These are phyloP conservation scores for Nicotiana benthamiana DNA, from an alignment of 257 asterid species.

Conservation along the genomic window DNA sequence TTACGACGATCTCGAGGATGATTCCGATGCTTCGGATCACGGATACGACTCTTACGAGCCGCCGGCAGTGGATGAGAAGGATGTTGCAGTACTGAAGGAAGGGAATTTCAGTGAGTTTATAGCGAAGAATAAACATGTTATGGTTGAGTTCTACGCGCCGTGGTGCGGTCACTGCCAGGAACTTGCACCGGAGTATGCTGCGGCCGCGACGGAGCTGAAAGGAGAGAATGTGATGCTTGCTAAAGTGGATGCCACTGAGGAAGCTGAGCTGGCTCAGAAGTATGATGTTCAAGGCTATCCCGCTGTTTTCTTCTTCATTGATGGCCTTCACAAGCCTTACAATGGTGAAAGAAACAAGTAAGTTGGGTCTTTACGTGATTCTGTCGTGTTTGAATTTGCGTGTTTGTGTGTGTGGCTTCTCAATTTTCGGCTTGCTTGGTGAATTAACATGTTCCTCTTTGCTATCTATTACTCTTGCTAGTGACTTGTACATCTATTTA, in stretches of 20 bases:
- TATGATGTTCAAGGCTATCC: constrained; percentile 84
- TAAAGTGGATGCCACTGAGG: constrained; percentile 85
- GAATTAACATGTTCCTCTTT: not conserved
- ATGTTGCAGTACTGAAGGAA: constrained; percentile 67
- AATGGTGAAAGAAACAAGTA: constrained; percentile 78
- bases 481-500: not conserved
- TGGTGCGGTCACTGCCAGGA: constrained; percentile 96
- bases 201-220: constrained; percentile 84
- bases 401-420: not conserved
- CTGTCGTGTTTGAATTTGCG: not conserved
- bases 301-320: constrained; percentile 63
- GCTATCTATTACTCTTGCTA: not conserved
- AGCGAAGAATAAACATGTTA: constrained; percentile 56
- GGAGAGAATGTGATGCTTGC: constrained; percentile 60
- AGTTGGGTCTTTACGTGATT: constrained; percentile 14
- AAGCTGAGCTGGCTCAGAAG: constrained; percentile 60
- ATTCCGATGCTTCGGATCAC: constrained; percentile 22
- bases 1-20: constrained; percentile 57
- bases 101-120: constrained; percentile 64
- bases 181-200: constrained; percentile 91
- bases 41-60: constrained; percentile 16
- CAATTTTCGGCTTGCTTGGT: no score
- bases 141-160: constrained; percentile 97
- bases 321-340: constrained; percentile 69
- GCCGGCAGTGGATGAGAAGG: constrained; percentile 69